These are phyloP conservation scores for Triangularia verruculosa DNA, from an alignment of 2,329 filamentous ascomycete genomes.

Conservation along the genomic window DNA sequence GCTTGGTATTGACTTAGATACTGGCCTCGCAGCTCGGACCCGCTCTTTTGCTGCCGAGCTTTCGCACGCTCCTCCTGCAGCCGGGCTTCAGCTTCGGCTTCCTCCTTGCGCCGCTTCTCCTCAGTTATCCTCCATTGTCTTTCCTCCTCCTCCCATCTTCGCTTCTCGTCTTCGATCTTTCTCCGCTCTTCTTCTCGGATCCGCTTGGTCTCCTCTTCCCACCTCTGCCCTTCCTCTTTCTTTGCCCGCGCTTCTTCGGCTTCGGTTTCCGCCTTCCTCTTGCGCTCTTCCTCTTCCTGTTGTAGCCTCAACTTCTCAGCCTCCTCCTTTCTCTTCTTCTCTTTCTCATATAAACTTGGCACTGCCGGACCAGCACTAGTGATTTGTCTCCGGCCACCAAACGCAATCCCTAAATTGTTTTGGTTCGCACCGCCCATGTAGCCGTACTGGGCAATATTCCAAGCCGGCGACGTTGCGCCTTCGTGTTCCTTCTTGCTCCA, in stretches of 20 bases:
- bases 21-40: constrained; percentile 73
- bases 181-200: constrained; percentile 63
- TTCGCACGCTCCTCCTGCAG: constrained; percentile 65
- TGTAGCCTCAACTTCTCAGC: constrained; percentile 58
- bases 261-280: constrained; percentile 45
- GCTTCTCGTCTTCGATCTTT: constrained; percentile 65
- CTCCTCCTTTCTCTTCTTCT: constrained; percentile 60
- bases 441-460: constrained; percentile 98
- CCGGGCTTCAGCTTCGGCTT: constrained; percentile 67
- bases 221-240: constrained; percentile 65
- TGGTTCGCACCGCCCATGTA: constrained; percentile 98
- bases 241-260: constrained; percentile 62
- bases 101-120: constrained; percentile 64
- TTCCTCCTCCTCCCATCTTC: constrained; percentile 74
- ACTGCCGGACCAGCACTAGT: constrained; percentile 77
- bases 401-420: constrained; percentile 88
- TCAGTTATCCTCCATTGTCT: constrained; percentile 72
- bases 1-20: constrained; percentile 84
- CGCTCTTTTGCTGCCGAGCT: constrained; percentile 54
- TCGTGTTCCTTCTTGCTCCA: constrained; percentile 90
- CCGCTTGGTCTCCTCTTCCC: constrained; percentile 72
- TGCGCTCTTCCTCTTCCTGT: constrained; percentile 51
- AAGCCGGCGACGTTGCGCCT: constrained; percentile 77
- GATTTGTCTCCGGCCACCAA: constrained; percentile 89
- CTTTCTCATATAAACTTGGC: constrained; percentile 80